Conservation (phyloP, 805 yeast species). For the Yarrowia keelungensis region DNA sequence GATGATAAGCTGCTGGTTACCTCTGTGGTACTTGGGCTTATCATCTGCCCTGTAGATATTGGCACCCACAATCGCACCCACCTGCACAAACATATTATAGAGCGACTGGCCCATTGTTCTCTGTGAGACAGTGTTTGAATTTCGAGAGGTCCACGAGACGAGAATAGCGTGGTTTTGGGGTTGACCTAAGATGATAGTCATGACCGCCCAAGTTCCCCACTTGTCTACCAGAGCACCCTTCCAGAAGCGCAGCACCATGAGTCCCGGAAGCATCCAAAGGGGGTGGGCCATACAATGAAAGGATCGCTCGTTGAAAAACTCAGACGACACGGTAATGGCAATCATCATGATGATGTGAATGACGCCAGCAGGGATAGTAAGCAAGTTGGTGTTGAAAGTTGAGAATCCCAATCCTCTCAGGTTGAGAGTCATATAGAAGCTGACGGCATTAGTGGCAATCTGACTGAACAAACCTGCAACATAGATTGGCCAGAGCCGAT, state of each 20-base stretch:
- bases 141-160: conserved; percentile 67
- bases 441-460: conserved; percentile 51
- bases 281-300: conserved; percentile 40
- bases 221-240: conserved; percentile 42
- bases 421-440: conserved; percentile 57
- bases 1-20: conserved; percentile 54
- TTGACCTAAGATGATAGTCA: conserved; percentile 45
- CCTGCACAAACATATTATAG: conserved; percentile 69
- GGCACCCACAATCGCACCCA: conserved; percentile 60
- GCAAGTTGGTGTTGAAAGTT: conserved; percentile 59
- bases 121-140: conserved; percentile 65
- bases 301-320: conserved; percentile 39
- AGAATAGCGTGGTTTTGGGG: conserved; percentile 60
- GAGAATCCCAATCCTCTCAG: conserved; percentile 59
- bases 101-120: conserved; percentile 71
- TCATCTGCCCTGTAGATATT: conserved; percentile 66
- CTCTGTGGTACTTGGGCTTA: conserved; percentile 64
- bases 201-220: conserved; percentile 49
- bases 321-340: conserved; percentile 39
- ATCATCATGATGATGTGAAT: conserved; percentile 40
- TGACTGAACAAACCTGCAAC: conserved; percentile 56
- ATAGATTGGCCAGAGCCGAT: conserved; percentile 63
- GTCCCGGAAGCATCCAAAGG: conserved; percentile 42
- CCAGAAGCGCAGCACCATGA: conserved; percentile 42
- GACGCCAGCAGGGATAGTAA: conserved; percentile 52